Percentiles rank a stretch among this genome's conserved stretches.
Evolutionary conservation across 768 basidiomycete species (phyloP).

Genomic region (Ephemerocybe angulata): DNA sequence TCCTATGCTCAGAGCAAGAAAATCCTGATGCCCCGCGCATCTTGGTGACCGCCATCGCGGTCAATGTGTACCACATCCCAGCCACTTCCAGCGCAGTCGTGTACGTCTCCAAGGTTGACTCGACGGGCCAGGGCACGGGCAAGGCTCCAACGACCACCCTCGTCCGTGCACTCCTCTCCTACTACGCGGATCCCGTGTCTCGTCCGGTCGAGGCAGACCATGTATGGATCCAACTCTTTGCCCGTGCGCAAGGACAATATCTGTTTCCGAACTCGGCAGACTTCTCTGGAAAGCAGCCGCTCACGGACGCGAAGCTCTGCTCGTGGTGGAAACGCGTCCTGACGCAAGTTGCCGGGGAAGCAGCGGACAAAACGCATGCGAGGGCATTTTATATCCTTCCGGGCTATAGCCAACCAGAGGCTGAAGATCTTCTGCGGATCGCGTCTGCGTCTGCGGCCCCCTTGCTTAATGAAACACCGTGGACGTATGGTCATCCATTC

Average conservation of each 20-base stretch:
- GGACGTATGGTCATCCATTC: constrained; percentile 85
- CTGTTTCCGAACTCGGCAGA: constrained; percentile 87
- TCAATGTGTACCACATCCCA: constrained; percentile 69
- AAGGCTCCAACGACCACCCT: constrained; percentile 72
- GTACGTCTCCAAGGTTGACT: constrained; percentile 93
- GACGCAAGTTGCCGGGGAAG: constrained; percentile 46
- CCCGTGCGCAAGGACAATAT: constrained; percentile 87
- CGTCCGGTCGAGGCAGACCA: constrained; percentile 54
- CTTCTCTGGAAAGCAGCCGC: constrained; percentile 61
- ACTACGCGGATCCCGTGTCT: constrained; percentile 59
- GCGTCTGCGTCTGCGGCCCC: constrained; percentile 23
- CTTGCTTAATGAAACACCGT: constrained; percentile 27
- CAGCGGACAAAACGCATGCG: constrained; percentile 17
- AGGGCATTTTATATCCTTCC: constrained; percentile 63
- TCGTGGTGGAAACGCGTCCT: constrained; percentile 90
- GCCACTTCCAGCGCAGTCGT: constrained; percentile 66
- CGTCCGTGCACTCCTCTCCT: constrained; percentile 61
- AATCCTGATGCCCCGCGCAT: constrained; percentile 41
- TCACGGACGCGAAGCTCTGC: constrained; percentile 77
- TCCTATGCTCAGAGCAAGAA: constrained; percentile 66
- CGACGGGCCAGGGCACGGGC: constrained; percentile 68
- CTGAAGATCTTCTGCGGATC: constrained; percentile 50
- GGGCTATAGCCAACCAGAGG: constrained; percentile 66
- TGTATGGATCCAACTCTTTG: constrained; percentile 86
- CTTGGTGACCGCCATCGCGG: constrained; percentile 79